Percentiles rank a stretch among this genome's conserved stretches.
These are phyloP conservation scores for Hypoxylon sp. DNA, from an alignment of 2,329 filamentous ascomycete species.

Conservation along the genomic window DNA sequence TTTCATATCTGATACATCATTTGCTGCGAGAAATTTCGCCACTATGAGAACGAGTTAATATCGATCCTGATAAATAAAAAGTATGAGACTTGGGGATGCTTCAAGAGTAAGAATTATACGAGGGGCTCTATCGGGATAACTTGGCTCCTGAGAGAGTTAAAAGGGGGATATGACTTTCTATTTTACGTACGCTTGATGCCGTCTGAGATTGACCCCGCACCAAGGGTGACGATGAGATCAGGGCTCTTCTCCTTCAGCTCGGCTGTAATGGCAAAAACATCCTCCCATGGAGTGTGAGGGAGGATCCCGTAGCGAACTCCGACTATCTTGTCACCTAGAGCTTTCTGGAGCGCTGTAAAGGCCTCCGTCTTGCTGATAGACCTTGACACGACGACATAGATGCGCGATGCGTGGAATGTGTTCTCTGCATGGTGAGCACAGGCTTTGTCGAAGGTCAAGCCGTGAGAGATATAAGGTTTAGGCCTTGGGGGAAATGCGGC, in stretches of 20 bases:
- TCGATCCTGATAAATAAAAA: background rate
- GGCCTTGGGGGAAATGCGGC: slow-evolving; percentile 18
- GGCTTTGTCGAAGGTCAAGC: slow-evolving; percentile 49
- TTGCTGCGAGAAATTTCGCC: slow-evolving; percentile 44
- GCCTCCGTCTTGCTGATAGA: slow-evolving; percentile 53
- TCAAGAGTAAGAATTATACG: no score
- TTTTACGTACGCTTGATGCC: slow-evolving; percentile 49
- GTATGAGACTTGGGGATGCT: background rate
- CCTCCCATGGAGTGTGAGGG: slow-evolving; percentile 53
- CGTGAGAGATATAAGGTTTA: slow-evolving; percentile 48
- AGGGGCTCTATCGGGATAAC: background rate
- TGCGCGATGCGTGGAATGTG: slow-evolving; percentile 48
- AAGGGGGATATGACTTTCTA: background rate
- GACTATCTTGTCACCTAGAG: slow-evolving; percentile 48
- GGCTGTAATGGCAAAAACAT: slow-evolving; percentile 51
- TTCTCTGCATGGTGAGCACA: slow-evolving; percentile 51
- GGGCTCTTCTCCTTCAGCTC: slow-evolving; percentile 46
- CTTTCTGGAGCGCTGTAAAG: slow-evolving; percentile 46
- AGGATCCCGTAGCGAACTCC: slow-evolving; percentile 52
- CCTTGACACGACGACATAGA: slow-evolving; percentile 54
- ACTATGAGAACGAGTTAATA: slow-evolving; percentile 28
- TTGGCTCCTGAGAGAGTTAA: background rate
- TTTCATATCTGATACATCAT: slow-evolving; percentile 35
- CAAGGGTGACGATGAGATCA: slow-evolving; percentile 54
- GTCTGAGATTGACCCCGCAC: slow-evolving; percentile 54